Evolutionary conservation across 768 basidiomycete genomes (phyloP), one percentile per base, ranked within the genome.

Genomic region (Pholiota conissans): DNA sequence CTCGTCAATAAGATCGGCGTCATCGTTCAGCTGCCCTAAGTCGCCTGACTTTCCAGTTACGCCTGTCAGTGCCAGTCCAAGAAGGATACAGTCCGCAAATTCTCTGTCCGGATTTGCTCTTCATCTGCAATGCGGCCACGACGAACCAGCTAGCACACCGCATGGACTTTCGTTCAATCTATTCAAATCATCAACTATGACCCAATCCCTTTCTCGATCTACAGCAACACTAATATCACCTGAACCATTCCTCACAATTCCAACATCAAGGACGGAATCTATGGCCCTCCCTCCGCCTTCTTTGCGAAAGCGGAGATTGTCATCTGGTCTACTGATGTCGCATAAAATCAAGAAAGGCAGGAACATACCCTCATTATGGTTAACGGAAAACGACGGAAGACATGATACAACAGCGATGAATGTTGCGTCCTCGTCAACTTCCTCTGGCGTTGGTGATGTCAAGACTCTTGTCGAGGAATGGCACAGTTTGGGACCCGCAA

Each of bases 391-490:
- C 28, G 42, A 45, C 24, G 42, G 42, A 45, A 28, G 40, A 22
- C 37, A 39, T 5, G 8, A 5, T 9, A n/a, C 22, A 32, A 10
- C 49, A 37, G 32, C 13, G 18, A 37, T 24, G 26, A 11, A 35
- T 22, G 18, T 52, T 27, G 14, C 18, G 18, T 40, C 24, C 5
- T 28, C 40, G 26, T 29, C 16, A 5, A n/a, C 28, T 63, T 74
- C 84, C 24, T 13, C 48, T 3, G 40, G 40, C 13, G 27, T 55
- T 5, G 56, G 56, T 10, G 82, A 85, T 64, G 78, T 89, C 42
- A 68, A 76, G n/a, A 75, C 79, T 6, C 76, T 89, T 16, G 82
- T 87, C 54, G 74, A 83, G 55, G 76, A 83, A 51, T 90, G 84
- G 84, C 70, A 80, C 1, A 67, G 71, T 8, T 67, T 74, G 6